These are phyloP conservation scores for Huntiella decipiens DNA, from an alignment of 2,329 filamentous ascomycete genomes.

Conservation along the genomic window DNA sequence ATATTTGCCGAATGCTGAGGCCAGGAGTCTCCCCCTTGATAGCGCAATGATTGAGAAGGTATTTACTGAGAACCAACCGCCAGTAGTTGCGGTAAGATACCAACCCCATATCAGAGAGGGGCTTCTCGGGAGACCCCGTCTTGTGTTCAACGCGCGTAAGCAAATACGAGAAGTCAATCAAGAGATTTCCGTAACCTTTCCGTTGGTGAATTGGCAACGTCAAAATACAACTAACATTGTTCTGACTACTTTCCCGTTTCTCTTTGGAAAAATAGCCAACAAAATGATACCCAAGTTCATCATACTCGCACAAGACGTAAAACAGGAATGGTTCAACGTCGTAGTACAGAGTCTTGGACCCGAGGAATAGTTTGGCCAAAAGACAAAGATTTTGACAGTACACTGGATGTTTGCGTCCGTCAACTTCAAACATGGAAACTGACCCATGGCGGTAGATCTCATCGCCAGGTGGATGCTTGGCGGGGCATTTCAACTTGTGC, in stretches of 20 bases:
- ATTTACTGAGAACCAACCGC: conserved; percentile 73
- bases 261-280: conserved; percentile 99
- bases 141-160: conserved; percentile 84
- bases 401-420: conserved; percentile 91
- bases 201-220: conserved; percentile 92
- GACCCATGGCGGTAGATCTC: conserved; percentile 89
- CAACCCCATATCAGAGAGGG: conserved; percentile 89
- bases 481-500: conserved; percentile 90
- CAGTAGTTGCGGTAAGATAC: conserved; percentile 97
- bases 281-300: conserved; percentile 82
- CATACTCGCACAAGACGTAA: conserved; percentile 90
- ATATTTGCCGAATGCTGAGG: conserved; percentile 49
- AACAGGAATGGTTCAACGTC: conserved; percentile 95
- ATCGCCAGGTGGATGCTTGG: conserved; percentile 90
- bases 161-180: conserved; percentile 97
- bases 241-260: conserved; percentile 81
- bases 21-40: conserved; percentile 21
- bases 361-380: conserved; percentile 89
- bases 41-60: conserved; percentile 37
- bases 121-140: conserved; percentile 91
- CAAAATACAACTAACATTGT: conserved; percentile 94
- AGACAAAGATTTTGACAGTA: conserved; percentile 97
- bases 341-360: conserved; percentile 95
- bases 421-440: conserved; percentile 91
- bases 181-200: conserved; percentile 86